Evolutionary conservation across 495 filamentous ascomycete species (phyloP).

Genomic region (Venustampulla echinocandica): DNA sequence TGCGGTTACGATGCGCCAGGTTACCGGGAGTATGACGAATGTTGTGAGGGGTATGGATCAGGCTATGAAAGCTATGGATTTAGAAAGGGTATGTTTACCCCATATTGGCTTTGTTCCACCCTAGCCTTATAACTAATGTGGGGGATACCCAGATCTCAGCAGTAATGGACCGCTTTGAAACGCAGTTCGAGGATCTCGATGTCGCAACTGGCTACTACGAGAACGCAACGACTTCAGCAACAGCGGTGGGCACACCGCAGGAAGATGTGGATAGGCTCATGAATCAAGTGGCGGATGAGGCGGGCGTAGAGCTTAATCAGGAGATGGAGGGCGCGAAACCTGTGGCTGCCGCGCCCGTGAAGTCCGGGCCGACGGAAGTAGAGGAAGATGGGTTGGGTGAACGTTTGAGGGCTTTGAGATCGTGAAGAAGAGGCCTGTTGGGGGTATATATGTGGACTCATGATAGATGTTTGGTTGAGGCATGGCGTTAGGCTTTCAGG

Average conservation of each 20-base stretch:
- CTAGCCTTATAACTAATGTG: neutral
- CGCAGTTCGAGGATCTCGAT: conserved; percentile 78
- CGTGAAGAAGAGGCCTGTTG: neutral
- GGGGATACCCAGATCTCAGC: conserved; percentile 39
- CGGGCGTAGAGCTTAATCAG: conserved; percentile 61
- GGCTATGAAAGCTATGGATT: conserved; percentile 61
- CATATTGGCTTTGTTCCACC: neutral
- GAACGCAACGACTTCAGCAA: conserved; percentile 67
- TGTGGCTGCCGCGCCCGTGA: conserved; percentile 42
- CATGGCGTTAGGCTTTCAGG: conserved; percentile 4
- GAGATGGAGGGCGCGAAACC: conserved; percentile 57
- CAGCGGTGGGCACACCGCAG: conserved; percentile 67
- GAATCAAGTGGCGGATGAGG: conserved; percentile 73
- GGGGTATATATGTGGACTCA: neutral
- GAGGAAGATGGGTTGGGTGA: conserved; percentile 57
- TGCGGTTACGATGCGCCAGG: conserved; percentile 57
- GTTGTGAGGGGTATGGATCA: conserved; percentile 57
- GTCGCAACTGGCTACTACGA: conserved; percentile 77
- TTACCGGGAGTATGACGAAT: conserved; percentile 55
- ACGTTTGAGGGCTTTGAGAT: conserved; percentile 43
- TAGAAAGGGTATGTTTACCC: conserved; percentile 46
- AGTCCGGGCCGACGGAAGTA: conserved; percentile 47
- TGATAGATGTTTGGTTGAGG: neutral
- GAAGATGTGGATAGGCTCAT: conserved; percentile 77
- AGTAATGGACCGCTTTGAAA: conserved; percentile 70